Percentiles rank a stretch among this genome's conserved stretches.
phyloP scores from a whole-genome alignment of 2,329 filamentous ascomycete species.

The Scytalidium sp. region DNA sequence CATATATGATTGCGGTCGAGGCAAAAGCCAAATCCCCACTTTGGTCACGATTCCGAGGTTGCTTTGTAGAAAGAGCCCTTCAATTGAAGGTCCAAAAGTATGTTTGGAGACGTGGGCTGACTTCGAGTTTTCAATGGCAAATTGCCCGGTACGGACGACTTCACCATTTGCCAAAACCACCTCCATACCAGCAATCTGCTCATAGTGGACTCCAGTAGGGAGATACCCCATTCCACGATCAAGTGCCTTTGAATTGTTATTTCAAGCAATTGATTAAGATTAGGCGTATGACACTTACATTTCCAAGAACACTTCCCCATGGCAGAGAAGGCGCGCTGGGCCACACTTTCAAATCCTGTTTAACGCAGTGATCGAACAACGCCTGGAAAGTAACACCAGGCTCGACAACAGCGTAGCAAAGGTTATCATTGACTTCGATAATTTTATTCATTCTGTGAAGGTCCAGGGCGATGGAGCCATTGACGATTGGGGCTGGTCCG shows the following conservation, averaged over 20 bases:
- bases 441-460: conserved; percentile 33
- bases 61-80: conserved; percentile 11
- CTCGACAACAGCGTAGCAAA: conserved; percentile 32
- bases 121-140: conserved; percentile 36
- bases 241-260: too few relatives aligned
- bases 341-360: conserved; percentile 41
- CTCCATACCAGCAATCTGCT: conserved; percentile 34
- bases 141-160: conserved; percentile 38
- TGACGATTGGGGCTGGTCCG: conserved; percentile 7
- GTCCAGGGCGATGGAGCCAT: conserved; percentile 27
- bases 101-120: conserved; percentile 35
- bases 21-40: conserved; percentile 27
- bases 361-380: conserved; percentile 38
- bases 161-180: conserved; percentile 36
- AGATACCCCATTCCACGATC: too few relatives aligned
- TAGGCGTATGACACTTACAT: conserved; percentile 34
- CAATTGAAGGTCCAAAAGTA: conserved; percentile 20
- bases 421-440: conserved; percentile 29
- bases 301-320: conserved; percentile 47
- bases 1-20: conserved; percentile 43
- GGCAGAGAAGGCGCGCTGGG: conserved; percentile 46
- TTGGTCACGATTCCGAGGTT: conserved; percentile 15
- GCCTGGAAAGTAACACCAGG: conserved; percentile 44
- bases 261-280: too few relatives aligned
- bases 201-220: too few relatives aligned